phyloP scores from a whole-genome alignment of 2,329 filamentous ascomycete genomes.

The Pezicula carpinea region DNA sequence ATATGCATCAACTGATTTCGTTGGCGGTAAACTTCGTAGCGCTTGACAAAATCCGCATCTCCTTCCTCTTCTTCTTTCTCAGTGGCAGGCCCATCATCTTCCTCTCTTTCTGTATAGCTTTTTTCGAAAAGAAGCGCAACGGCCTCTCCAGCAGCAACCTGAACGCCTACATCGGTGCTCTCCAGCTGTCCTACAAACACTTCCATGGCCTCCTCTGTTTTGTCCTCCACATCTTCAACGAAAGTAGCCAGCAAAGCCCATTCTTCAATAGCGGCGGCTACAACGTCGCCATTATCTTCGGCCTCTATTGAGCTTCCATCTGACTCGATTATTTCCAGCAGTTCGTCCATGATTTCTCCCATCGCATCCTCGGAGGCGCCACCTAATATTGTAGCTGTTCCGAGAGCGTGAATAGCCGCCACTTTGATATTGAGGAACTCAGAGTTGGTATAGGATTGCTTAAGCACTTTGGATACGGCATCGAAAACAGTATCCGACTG shows the following conservation, averaged over 20 bases:
- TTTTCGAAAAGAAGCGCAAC: constrained; percentile 70
- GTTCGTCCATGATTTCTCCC: constrained; percentile 58
- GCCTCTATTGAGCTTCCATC: constrained; percentile 62
- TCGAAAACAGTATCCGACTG: constrained; percentile 59
- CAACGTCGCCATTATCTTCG: constrained; percentile 54
- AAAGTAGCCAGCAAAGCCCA: constrained; percentile 66
- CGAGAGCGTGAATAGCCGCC: constrained; percentile 62
- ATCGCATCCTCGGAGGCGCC: constrained; percentile 59
- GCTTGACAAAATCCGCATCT: constrained; percentile 43
- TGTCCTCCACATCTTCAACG: constrained; percentile 59
- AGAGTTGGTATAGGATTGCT: constrained; percentile 55
- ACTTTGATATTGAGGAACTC: constrained; percentile 53
- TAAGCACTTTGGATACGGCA: constrained; percentile 48
- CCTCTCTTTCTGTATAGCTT: constrained; percentile 41
- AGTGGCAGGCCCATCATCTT: constrained; percentile 39
- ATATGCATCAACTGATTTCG: constrained; percentile 55
- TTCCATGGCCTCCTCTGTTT: constrained; percentile 60
- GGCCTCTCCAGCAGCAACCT: constrained; percentile 67
- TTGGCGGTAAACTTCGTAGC: constrained; percentile 64
- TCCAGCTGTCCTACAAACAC: constrained; percentile 67
- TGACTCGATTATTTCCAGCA: constrained; percentile 63
- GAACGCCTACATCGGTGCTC: constrained; percentile 55
- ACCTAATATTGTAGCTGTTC: constrained; percentile 58
- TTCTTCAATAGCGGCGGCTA: constrained; percentile 61
- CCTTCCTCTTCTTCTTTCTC: constrained; percentile 37